Percentiles rank a stretch among this genome's conserved stretches.
phyloP scores from a whole-genome alignment of 108 stramenopile genomes.

The Asterionellopsis glacialis region DNA sequence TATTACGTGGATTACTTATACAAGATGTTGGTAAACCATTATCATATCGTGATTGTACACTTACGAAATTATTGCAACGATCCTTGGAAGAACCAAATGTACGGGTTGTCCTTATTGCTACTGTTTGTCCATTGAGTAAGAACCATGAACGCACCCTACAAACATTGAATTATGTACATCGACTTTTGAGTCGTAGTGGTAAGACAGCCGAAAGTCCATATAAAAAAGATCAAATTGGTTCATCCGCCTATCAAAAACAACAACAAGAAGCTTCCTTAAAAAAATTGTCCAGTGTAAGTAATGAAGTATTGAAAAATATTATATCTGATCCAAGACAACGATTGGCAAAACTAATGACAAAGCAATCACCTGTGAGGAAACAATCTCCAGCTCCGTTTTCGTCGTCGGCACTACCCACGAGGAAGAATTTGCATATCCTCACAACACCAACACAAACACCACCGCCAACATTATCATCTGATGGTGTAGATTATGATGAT shows the following conservation, averaged over 20 bases:
- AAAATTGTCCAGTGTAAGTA: background rate
- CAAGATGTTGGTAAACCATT: conserved; percentile 22
- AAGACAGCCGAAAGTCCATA: conserved; percentile 54
- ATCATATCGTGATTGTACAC: conserved; percentile 63
- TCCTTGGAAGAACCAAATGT: conserved; percentile 36
- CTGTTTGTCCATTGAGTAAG: conserved; percentile 40
- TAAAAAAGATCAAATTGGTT: background rate
- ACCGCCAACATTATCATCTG: background rate
- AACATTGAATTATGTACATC: conserved; percentile 58
- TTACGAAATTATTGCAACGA: conserved; percentile 77
- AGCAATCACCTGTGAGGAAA: background rate
- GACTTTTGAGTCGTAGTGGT: conserved; percentile 42
- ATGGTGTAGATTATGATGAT: background rate
- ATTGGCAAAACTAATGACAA: conserved; percentile 49
- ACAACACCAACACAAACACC: background rate
- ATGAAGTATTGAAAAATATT: conserved; percentile 43
- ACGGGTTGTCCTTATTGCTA: conserved; percentile 53
- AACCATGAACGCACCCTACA: conserved; percentile 56
- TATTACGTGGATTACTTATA: conserved; percentile 30
- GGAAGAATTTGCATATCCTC: background rate
- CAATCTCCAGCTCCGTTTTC: background rate
- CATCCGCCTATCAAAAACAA: background rate
- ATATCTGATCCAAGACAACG: conserved; percentile 80
- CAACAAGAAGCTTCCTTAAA: background rate
- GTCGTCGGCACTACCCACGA: too few species aligned